phyloP scores from a whole-genome alignment of 345 rosid species.

The Eucalyptus microcorys region DNA sequence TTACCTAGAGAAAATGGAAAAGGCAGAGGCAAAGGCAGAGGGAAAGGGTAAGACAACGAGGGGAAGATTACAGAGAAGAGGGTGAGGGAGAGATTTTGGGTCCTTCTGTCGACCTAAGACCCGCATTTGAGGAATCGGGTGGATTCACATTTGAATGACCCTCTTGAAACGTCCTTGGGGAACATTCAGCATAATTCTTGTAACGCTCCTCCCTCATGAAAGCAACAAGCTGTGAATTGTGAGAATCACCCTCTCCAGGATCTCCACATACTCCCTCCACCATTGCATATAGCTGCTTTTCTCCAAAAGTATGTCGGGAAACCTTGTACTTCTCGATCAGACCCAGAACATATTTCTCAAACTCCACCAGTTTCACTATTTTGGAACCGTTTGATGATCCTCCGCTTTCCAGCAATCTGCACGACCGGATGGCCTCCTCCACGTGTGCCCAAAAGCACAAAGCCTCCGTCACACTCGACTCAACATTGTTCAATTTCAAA shows the following conservation, averaged over 20 bases:
- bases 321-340: neutral
- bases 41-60: neutral
- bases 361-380: accelerated
- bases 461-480: conserved; percentile 20
- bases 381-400: neutral
- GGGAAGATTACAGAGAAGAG: neutral
- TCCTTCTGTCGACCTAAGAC: too few relatives aligned
- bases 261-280: neutral
- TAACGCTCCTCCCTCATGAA: neutral
- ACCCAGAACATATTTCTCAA: neutral
- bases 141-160: too few relatives aligned
- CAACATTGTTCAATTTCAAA: neutral
- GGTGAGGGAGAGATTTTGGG: neutral
- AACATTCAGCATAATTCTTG: neutral
- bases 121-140: too few relatives aligned
- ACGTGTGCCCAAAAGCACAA: conserved; percentile 34
- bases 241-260: neutral
- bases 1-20: neutral
- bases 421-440: neutral
- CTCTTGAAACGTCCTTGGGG: too few relatives aligned
- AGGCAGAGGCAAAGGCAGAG: neutral
- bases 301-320: neutral
- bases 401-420: neutral
- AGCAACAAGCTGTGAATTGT: neutral
- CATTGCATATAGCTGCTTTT: neutral